Evolutionary conservation across 805 yeast species (phyloP).

Genomic region (Lipomyces yamadae): DNA sequence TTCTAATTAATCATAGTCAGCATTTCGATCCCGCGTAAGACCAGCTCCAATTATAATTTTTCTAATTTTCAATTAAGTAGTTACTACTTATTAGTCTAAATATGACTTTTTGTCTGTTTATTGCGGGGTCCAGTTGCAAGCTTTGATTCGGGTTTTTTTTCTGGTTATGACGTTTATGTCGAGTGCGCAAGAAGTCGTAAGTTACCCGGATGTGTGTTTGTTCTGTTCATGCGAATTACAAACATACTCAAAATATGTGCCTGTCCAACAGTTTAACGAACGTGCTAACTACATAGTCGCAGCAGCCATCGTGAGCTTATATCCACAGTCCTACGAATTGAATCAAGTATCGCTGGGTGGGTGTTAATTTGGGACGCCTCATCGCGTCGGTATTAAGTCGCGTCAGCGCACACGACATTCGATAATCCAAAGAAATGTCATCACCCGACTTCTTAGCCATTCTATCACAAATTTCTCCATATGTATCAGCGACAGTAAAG

Average conservation of each 20-base stretch:
- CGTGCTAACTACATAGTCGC: background rate
- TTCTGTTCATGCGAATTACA: background rate
- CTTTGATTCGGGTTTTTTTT: too few species aligned
- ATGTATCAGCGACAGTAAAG: constrained; percentile 4
- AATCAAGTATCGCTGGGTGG: background rate
- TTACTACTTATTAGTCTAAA: too few species aligned
- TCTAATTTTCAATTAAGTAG: too few species aligned
- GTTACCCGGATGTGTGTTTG: background rate
- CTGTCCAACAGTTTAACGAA: background rate
- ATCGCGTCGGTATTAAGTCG: background rate
- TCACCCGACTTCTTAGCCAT: constrained; percentile 1
- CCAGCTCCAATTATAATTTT: too few species aligned
- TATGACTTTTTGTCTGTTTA: too few species aligned
- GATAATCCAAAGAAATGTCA: background rate
- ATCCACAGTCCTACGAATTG: background rate
- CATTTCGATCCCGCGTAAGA: too few species aligned
- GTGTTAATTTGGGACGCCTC: background rate
- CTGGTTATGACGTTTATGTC: too few species aligned
- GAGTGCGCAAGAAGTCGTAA: too few species aligned
- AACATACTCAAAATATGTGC: background rate
- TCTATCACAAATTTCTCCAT: constrained; percentile 3
- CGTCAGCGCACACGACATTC: background rate
- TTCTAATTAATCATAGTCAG: too few species aligned
- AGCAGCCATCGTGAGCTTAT: background rate
- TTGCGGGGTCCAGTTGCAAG: too few species aligned